A percentile compares a stretch with the other conserved stretches of the same genome.
These are phyloP conservation scores for Gaeumannomyces tritici DNA, from an alignment of 2,329 filamentous ascomycete species.

Conservation along the genomic window DNA sequence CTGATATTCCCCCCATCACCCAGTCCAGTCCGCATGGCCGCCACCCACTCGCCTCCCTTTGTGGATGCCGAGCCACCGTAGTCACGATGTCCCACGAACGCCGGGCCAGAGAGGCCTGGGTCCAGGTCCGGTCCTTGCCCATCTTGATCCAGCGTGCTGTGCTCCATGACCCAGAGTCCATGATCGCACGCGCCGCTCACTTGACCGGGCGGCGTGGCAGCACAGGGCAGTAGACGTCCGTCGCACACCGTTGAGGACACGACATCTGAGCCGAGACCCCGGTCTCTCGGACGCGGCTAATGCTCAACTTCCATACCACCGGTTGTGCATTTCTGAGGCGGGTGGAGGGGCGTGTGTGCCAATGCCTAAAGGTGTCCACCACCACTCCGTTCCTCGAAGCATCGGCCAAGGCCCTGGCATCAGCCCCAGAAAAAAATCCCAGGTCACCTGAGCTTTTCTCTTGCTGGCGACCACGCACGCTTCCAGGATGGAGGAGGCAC, in stretches of 20 bases:
- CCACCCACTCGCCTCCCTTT: background rate
- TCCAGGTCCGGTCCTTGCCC: background rate
- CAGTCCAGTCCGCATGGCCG: background rate
- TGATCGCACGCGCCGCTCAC: background rate
- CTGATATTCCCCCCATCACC: background rate
- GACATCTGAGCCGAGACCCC: background rate
- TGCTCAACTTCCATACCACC: background rate
- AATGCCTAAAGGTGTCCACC: background rate
- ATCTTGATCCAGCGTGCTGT: background rate
- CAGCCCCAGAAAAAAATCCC: background rate
- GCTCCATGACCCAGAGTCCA: background rate
- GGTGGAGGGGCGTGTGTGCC: background rate
- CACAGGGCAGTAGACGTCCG: background rate
- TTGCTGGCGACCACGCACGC: background rate
- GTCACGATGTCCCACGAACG: background rate
- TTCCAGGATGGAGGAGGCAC: too few relatives aligned
- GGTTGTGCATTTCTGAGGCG: background rate
- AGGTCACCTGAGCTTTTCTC: constrained; percentile 1
- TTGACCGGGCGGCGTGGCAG: background rate
- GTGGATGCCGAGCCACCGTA: background rate
- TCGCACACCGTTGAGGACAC: background rate
- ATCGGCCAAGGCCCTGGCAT: background rate
- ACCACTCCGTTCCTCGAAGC: background rate
- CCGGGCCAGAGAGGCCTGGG: background rate
- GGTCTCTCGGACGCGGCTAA: background rate